A percentile compares a stretch with the other conserved stretches of the same genome.
Evolutionary conservation across 768 basidiomycete species (phyloP).

Genomic region (Naganishia friedmannii): DNA sequence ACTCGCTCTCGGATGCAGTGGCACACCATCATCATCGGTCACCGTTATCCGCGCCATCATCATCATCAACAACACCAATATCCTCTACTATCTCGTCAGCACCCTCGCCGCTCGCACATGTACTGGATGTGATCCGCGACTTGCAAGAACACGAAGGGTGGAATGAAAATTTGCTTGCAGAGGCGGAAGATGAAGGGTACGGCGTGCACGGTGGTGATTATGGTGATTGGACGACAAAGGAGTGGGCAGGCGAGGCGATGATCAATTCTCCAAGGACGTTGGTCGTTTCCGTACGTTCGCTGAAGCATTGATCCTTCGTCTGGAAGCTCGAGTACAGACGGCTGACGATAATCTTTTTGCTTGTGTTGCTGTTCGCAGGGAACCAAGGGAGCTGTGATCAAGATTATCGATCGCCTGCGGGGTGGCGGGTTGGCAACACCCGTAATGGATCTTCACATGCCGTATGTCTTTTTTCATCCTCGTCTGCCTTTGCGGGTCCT

Average conservation of each 20-base stretch:
- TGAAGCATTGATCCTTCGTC: too few species aligned
- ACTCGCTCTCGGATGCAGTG: conserved; percentile 27
- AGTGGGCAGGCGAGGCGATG: conserved; percentile 47
- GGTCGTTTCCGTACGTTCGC: conserved; percentile 41
- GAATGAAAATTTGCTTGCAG: conserved; percentile 36
- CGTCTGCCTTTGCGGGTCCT: background rate
- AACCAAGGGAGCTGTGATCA: conserved; percentile 41
- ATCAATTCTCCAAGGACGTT: conserved; percentile 47
- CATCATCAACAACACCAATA: too few species aligned
- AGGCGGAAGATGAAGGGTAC: conserved; percentile 22
- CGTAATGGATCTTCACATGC: conserved; percentile 49
- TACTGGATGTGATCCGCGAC: conserved; percentile 31
- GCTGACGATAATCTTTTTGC: conserved; percentile 14
- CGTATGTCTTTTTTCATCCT: conserved; percentile 35
- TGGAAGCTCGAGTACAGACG: too few species aligned
- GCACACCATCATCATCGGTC: conserved; percentile 34
- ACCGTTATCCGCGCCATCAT: background rate
- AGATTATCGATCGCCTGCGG: conserved; percentile 43
- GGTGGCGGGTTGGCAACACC: conserved; percentile 45
- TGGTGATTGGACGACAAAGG: conserved; percentile 28
- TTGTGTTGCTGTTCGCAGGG: conserved; percentile 33
- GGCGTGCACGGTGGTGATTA: conserved; percentile 18
- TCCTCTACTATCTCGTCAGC: background rate
- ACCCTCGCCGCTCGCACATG: conserved; percentile 4
- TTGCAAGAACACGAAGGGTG: conserved; percentile 40